These are phyloP conservation scores for Mucor lusitanicus DNA, from an alignment of 371 early-diverging fungal genomes.

Conservation along the genomic window DNA sequence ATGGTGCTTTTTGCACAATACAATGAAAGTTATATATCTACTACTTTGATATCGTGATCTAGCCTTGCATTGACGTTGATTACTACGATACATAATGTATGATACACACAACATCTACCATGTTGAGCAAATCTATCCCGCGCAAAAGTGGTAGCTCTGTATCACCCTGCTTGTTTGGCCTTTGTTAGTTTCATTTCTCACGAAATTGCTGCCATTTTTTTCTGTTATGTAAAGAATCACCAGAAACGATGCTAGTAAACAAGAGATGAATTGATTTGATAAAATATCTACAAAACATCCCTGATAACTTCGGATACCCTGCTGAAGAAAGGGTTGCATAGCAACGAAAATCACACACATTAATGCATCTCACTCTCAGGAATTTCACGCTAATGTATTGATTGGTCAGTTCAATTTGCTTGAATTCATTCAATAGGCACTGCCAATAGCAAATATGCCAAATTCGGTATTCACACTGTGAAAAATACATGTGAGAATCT, in stretches of 20 bases:
- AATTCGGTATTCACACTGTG: constrained; percentile 1
- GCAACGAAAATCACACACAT: not conserved
- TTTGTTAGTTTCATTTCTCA: not conserved
- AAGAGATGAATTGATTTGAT: not conserved
- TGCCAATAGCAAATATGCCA: not conserved
- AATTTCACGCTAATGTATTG: not conserved
- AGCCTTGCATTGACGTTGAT: no score
- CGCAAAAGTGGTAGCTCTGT: not conserved
- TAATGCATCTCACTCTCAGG: not conserved
- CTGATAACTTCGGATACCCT: no score
- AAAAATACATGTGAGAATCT: constrained; percentile 3
- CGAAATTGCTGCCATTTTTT: not conserved
- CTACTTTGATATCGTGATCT: no score
- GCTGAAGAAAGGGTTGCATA: no score
- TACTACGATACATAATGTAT: no score
- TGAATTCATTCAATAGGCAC: constrained; percentile 1
- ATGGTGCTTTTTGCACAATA: no score
- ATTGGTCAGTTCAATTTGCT: not conserved
- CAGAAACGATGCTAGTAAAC: not conserved
- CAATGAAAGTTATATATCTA: no score
- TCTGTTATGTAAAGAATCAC: not conserved
- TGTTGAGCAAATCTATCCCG: not conserved
- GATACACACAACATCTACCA: no score
- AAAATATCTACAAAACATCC: no score
- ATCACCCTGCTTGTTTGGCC: not conserved